These are phyloP conservation scores for Meyerozyma guilliermondii DNA, from an alignment of 1,139 yeast genomes.

Conservation along the genomic window DNA sequence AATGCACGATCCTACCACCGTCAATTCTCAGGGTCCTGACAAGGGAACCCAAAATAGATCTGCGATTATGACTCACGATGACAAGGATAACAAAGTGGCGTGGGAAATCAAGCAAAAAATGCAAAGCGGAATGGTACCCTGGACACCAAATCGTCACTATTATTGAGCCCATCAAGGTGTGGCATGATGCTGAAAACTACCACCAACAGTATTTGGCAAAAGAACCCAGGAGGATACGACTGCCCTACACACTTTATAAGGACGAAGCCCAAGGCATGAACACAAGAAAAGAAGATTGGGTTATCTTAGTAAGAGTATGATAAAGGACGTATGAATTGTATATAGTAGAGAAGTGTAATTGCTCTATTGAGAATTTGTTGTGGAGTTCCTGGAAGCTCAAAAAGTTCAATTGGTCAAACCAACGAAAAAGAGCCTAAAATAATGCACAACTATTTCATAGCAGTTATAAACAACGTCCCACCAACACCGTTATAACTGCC, in stretches of 20 bases:
- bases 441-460: too few species aligned
- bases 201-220: conserved; percentile 78
- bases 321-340: too few species aligned
- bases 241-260: conserved; percentile 75
- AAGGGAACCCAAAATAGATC: conserved; percentile 81
- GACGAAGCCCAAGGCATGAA: conserved; percentile 20
- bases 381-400: too few species aligned
- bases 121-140: conserved; percentile 42
- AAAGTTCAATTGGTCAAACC: too few species aligned
- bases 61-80: conserved; percentile 59
- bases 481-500: too few species aligned
- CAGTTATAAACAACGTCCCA: too few species aligned
- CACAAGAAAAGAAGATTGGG: too few species aligned
- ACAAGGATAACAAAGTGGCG: conserved; percentile 33
- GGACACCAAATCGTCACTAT: conserved; percentile 50
- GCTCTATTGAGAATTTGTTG: too few species aligned
- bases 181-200: conserved; percentile 92
- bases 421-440: too few species aligned
- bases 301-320: too few species aligned
- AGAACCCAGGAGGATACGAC: conserved; percentile 80
- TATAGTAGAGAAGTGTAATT: too few species aligned
- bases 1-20: conserved; percentile 78
- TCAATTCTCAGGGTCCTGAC: conserved; percentile 74
- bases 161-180: conserved; percentile 62
- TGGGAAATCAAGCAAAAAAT: conserved; percentile 22